Conservation (phyloP, 495 filamentous ascomycete genomes). For the Penicillium steckii region DNA sequence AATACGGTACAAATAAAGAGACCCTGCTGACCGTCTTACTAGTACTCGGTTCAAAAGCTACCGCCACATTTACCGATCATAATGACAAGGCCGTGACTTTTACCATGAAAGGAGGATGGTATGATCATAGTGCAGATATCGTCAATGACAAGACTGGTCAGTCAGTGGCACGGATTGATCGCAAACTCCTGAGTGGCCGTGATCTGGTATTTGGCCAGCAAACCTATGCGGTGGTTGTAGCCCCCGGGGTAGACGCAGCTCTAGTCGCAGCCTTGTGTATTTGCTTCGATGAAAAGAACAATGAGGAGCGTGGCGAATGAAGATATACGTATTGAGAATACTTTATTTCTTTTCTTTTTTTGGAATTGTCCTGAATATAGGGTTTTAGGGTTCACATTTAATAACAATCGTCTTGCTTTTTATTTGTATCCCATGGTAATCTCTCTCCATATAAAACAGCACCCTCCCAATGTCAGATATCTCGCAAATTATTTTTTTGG, state of each 20-base stretch:
- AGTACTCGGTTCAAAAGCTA: constrained; percentile 33
- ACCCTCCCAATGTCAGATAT: too few relatives aligned
- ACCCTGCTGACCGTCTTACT: not conserved
- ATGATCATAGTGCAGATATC: constrained; percentile 27
- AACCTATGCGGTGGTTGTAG: constrained; percentile 59
- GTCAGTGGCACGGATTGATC: constrained; percentile 53
- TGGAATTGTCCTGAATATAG: too few relatives aligned
- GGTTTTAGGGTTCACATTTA: too few relatives aligned
- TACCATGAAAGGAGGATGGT: constrained; percentile 30
- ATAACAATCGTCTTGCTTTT: too few relatives aligned
- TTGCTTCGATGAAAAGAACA: constrained; percentile 61
- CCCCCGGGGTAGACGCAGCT: constrained; percentile 58
- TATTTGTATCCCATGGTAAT: too few relatives aligned
- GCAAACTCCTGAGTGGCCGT: constrained; percentile 52
- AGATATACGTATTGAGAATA: too few relatives aligned
- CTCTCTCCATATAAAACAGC: too few relatives aligned
- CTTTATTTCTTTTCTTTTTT: too few relatives aligned
- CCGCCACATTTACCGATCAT: constrained; percentile 24
- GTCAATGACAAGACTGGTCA: constrained; percentile 37
- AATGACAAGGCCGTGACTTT: constrained; percentile 14
- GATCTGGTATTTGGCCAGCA: constrained; percentile 57
- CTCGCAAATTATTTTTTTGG: too few relatives aligned
- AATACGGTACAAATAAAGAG: not conserved
- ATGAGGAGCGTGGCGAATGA: constrained; percentile 29
- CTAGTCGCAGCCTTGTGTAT: constrained; percentile 61